These are phyloP conservation scores for Phlyctochytrium arcticum DNA, from an alignment of 192 early-diverging fungal species.

Conservation along the genomic window DNA sequence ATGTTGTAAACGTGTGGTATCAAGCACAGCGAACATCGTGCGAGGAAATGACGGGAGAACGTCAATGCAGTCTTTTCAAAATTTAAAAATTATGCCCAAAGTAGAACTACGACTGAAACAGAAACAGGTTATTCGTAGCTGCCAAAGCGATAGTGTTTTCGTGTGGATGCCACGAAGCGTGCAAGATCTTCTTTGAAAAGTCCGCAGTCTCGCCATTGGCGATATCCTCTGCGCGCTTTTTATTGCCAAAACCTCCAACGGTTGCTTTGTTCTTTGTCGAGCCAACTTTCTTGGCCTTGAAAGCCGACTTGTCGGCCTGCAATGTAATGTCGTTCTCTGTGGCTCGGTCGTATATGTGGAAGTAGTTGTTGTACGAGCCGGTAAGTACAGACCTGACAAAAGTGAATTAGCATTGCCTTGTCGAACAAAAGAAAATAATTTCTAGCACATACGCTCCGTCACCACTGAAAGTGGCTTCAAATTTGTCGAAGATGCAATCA, in stretches of 20 bases:
- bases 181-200: slow-evolving; percentile 95
- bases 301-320: slow-evolving; percentile 97
- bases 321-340: slow-evolving; percentile 78
- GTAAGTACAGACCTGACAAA: slow-evolving; percentile 71
- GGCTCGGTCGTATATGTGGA: slow-evolving; percentile 88
- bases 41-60: no score
- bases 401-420: slow-evolving; percentile 87
- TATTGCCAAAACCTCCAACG: slow-evolving; percentile 33
- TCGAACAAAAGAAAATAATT: background rate
- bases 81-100: no score
- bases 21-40: no score
- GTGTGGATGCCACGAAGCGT: slow-evolving; percentile 97
- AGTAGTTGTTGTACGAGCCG: slow-evolving; percentile 99
- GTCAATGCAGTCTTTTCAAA: no score
- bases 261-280: slow-evolving; percentile 72
- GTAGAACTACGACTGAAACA: slow-evolving; percentile 45
- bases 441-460: slow-evolving; percentile 82
- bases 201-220: slow-evolving; percentile 84
- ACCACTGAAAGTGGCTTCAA: slow-evolving; percentile 97
- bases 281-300: slow-evolving; percentile 88
- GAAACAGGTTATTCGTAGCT: slow-evolving; percentile 98
- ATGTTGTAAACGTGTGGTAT: no score
- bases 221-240: slow-evolving; percentile 62
- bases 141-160: slow-evolving; percentile 96
- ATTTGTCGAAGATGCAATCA: slow-evolving; percentile 99